Evolutionary conservation across 164 flowering plant species (phyloP).

Genomic region (Echeveria elegans): DNA sequence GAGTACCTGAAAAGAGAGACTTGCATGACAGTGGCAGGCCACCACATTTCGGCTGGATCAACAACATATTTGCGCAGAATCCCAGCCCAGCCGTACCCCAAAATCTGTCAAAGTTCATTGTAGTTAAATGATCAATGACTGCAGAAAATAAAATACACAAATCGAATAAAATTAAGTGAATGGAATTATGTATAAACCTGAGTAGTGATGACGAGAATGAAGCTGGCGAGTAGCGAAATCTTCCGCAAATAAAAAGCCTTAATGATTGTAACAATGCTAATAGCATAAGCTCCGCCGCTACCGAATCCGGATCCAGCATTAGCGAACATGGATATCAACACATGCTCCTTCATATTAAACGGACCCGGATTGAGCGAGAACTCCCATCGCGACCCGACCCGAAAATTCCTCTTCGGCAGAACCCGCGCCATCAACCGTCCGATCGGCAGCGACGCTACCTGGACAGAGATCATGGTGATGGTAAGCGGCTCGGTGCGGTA

Average conservation of each 20-base stretch:
- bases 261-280: conserved; percentile 48
- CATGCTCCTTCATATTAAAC: conserved; percentile 76
- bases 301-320: conserved; percentile 75
- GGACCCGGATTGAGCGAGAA: conserved; percentile 70
- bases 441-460: conserved; percentile 53
- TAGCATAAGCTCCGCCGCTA: conserved; percentile 47
- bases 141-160: neutral
- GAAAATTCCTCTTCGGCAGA: conserved; percentile 36
- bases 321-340: conserved; percentile 62
- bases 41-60: conserved; percentile 63
- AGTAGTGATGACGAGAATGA: conserved; percentile 63
- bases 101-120: conserved; percentile 20
- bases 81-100: conserved; percentile 64
- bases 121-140: neutral
- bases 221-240: conserved; percentile 49
- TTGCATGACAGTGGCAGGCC: conserved; percentile 50
- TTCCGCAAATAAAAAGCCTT: conserved; percentile 51
- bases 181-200: conserved; percentile 56
- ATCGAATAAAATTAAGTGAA: neutral
- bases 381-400: conserved; percentile 22
- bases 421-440: conserved; percentile 55
- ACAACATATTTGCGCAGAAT: conserved; percentile 41
- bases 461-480: conserved; percentile 55
- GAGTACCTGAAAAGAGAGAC: conserved; percentile 44
- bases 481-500: conserved; percentile 65